Conservation (phyloP, 495 filamentous ascomycete species). For the Amniculicola lignicola region DNA sequence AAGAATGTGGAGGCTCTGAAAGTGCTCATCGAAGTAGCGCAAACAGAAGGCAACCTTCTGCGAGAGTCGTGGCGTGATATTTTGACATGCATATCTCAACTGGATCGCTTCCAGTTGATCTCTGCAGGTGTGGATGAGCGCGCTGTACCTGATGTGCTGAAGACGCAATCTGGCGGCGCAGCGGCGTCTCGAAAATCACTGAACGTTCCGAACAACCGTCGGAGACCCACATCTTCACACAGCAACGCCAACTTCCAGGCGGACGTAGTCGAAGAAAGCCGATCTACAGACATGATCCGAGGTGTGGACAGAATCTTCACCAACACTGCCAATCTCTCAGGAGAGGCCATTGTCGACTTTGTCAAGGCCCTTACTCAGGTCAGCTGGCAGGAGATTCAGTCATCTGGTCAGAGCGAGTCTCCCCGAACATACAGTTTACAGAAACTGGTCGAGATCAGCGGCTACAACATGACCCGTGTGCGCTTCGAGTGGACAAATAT, state of each 20-base stretch:
- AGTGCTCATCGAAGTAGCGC: slow-evolving; percentile 82
- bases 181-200: slow-evolving; percentile 61
- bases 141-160: slow-evolving; percentile 87
- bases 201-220: slow-evolving; percentile 54
- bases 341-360: slow-evolving; percentile 97
- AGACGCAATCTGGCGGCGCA: slow-evolving; percentile 58
- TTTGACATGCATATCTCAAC: slow-evolving; percentile 90
- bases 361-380: slow-evolving; percentile 90
- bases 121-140: slow-evolving; percentile 91
- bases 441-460: slow-evolving; percentile 97
- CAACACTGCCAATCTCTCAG: slow-evolving; percentile 86
- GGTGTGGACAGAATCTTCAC: slow-evolving; percentile 94
- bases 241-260: slow-evolving; percentile 67
- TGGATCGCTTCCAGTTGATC: slow-evolving; percentile 93
- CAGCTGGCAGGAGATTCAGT: slow-evolving; percentile 98
- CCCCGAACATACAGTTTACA: slow-evolving; percentile 95
- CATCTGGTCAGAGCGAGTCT: slow-evolving; percentile 89
- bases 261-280: slow-evolving; percentile 86
- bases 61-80: slow-evolving; percentile 93
- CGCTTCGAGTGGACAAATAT: slow-evolving; percentile 98
- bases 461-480: slow-evolving; percentile 98
- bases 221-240: slow-evolving; percentile 62
- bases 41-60: slow-evolving; percentile 85
- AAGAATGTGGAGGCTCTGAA: slow-evolving; percentile 96
- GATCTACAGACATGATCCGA: slow-evolving; percentile 87